Base-by-base conservation (phyloP, 2,329 filamentous ascomycete species). In the Canariomyces notabilis region DNA sequence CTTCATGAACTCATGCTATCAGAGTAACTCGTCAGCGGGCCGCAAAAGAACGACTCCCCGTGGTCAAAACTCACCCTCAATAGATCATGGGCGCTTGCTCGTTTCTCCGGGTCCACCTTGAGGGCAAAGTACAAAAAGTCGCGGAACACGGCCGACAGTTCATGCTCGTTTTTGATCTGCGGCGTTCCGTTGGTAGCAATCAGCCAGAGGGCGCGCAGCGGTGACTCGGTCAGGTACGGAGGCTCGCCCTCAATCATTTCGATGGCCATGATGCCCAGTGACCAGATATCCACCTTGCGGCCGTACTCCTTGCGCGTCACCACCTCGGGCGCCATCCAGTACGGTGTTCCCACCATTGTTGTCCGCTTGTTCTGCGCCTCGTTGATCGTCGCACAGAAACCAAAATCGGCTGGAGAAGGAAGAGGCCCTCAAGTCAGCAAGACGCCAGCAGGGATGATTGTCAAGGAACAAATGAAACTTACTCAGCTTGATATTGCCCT, bases 191-290 rank as follows among this genome's bases (percentile, higher is more conserved):
- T 95, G 26, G 93, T 97, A 44, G 93, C 93, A 65, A 98, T 98
- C 58, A 98, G 71, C 76, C 93, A 98, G 31, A 98, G 76, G 1
- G 93, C 93, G 50, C 91, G 83, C 19, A 98, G 76, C 5, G 93
- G 93, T 31, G 89, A 94, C 66, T 98, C 93, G 32, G 90, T 97
- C 49, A 98, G 75, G 64, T 97, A 98, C 19, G 93, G 93, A 11
- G 93, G 93, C 66, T 97, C 93, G 64, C 91, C 93, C 70, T 97
- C 93, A 55, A 98, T 95, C 93, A 98, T 98, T 68, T 98, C 93
- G 61, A 98, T 97, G 6, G 93, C 89, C 93, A 98, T 97, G 70
- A 98, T 98, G 49, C 93, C 93, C 36, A 98, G 73, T 49, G 88
- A 95, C 93, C 93, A 98, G 57, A 98, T 96, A 63, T 98, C 93